These are phyloP conservation scores for Podaxis mareebaensis DNA, from an alignment of 768 basidiomycete species.

Conservation along the genomic window DNA sequence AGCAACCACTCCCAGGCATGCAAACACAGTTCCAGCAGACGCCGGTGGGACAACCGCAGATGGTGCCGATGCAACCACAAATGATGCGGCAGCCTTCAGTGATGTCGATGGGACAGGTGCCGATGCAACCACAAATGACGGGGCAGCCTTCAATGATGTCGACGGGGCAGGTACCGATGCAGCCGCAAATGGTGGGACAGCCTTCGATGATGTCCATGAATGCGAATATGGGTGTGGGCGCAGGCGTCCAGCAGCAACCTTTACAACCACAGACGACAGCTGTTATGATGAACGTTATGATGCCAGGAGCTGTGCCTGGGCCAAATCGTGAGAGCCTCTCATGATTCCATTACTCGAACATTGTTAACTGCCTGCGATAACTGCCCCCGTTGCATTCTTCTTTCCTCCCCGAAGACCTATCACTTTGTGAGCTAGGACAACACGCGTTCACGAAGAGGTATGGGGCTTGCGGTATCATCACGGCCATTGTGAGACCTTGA, in stretches of 20 bases:
- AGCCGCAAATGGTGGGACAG: constrained; percentile 3
- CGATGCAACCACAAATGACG: constrained; percentile 8
- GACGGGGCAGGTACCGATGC: background rate
- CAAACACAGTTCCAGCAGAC: background rate
- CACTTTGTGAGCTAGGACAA: constrained; percentile 18
- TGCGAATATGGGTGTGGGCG: background rate
- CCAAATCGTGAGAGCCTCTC: background rate
- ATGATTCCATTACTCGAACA: background rate
- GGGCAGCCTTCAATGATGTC: background rate
- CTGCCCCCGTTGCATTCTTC: too few relatives aligned
- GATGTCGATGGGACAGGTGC: constrained; percentile 1
- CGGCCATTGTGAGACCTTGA: constrained; percentile 24
- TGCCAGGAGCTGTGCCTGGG: constrained; percentile 3
- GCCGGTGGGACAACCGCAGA: constrained; percentile 8
- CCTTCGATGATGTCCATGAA: constrained; percentile 1
- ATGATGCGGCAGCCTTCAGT: background rate
- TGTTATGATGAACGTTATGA: constrained; percentile 15
- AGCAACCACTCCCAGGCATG: background rate
- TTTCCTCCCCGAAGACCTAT: background rate
- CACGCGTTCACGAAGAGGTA: constrained; percentile 24
- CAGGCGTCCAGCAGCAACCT: background rate
- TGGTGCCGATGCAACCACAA: constrained; percentile 8
- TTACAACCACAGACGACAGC: constrained; percentile 7
- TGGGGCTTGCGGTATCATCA: constrained; percentile 27
- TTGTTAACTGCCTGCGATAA: too few relatives aligned